A percentile compares a stretch with the other conserved stretches of the same genome.
Conservation (phyloP, 306 rosid genomes). For the Cucumis sativus region Cucumber_9930_V3 NC_026657.2:28528501-28529000, state of each 20-base stretch:
- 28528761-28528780: slow-evolving; percentile 28
- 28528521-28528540: too few species aligned
- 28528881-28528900: too few species aligned
- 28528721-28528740: slow-evolving; percentile 27
- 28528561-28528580: not conserved
- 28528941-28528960: too few species aligned
- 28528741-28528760: slow-evolving; percentile 49
- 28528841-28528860: slow-evolving; percentile 25
- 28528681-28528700: slow-evolving; percentile 61
- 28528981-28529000: not conserved
- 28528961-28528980: not conserved
- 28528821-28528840: not conserved
- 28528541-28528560: slow-evolving; percentile 3
- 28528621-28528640: slow-evolving; percentile 6
- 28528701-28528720: slow-evolving; percentile 55
- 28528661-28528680: slow-evolving; percentile 67
- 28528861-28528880: not conserved
- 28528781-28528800: slow-evolving; percentile 30
- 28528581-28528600: slow-evolving; percentile 12
- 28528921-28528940: too few species aligned
- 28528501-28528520: too few species aligned
- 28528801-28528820: slow-evolving; percentile 20
- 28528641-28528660: slow-evolving; percentile 29
- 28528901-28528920: too few species aligned
- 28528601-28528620: slow-evolving; percentile 17